Evolutionary conservation across 495 filamentous ascomycete species (phyloP).

Genomic region (Penicillium turbatum): DNA sequence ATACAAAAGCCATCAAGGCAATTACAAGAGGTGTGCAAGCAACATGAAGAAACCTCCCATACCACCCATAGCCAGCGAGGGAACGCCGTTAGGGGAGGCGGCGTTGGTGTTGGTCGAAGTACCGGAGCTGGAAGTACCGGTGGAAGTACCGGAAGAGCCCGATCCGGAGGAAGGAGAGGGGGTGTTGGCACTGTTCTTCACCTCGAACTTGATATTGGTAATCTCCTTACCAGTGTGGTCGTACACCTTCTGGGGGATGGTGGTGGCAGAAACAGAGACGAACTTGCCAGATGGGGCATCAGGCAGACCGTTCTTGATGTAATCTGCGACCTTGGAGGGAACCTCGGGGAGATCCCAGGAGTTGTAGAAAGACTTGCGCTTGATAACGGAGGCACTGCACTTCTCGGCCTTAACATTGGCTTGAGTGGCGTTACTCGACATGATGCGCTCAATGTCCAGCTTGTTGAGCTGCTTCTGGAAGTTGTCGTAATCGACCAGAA

Average conservation of each 20-base stretch:
- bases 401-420: conserved; percentile 48
- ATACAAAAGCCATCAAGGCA: background rate
- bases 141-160: conserved; percentile 19
- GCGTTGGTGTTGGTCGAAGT: conserved; percentile 26
- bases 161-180: conserved; percentile 23
- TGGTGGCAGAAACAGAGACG: conserved; percentile 51
- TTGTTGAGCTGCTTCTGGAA: conserved; percentile 69
- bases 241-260: conserved; percentile 52
- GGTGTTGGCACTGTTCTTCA: conserved; percentile 43
- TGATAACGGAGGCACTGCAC: conserved; percentile 63
- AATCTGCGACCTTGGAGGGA: conserved; percentile 47
- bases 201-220: conserved; percentile 49
- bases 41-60: conserved; percentile 28
- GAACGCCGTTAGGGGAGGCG: conserved; percentile 17
- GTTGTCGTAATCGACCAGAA: conserved; percentile 70
- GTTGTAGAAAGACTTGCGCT: conserved; percentile 55
- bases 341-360: conserved; percentile 68
- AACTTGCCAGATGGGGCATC: conserved; percentile 54
- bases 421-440: conserved; percentile 52
- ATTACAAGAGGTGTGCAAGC: conserved; percentile 24
- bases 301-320: conserved; percentile 51
- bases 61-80: conserved; percentile 20
- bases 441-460: conserved; percentile 62
- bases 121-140: conserved; percentile 30
- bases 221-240: conserved; percentile 51